phyloP scores from a whole-genome alignment of 225 moss, liverwort and hornwort species.

The Thuidium tamariscinum region DNA sequence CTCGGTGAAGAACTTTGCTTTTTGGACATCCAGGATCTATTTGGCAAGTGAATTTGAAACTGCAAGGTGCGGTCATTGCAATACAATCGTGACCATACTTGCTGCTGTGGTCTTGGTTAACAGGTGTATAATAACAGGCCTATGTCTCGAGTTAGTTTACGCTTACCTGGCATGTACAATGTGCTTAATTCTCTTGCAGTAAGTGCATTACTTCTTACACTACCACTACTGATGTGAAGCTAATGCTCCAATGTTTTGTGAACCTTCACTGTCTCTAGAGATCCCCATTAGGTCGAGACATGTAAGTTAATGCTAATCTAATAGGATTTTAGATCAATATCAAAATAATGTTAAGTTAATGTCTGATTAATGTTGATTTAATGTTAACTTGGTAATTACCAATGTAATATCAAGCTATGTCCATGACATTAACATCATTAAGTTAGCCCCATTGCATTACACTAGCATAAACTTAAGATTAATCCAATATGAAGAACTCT shows the following conservation, averaged over 20 bases:
- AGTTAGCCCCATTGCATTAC: neutral
- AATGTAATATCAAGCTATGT: neutral
- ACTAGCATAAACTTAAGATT: neutral
- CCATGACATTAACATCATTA: neutral
- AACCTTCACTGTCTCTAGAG: neutral
- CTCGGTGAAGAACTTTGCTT: neutral
- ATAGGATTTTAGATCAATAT: neutral
- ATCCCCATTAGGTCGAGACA: neutral
- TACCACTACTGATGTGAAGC: neutral
- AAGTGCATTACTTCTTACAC: conserved; percentile 1
- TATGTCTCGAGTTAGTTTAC: conserved; percentile 74
- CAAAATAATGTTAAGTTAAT: neutral
- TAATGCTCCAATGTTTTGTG: neutral
- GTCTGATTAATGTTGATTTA: neutral
- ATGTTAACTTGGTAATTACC: neutral
- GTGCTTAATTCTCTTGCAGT: conserved; percentile 98
- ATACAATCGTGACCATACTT: neutral
- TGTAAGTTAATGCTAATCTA: neutral
- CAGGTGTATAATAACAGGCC: conserved; percentile 79
- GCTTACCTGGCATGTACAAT: conserved; percentile 88
- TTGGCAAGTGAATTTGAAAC: neutral
- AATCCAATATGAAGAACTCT: neutral
- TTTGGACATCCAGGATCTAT: neutral
- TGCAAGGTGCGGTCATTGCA: neutral
- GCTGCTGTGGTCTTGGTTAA: neutral